These are phyloP conservation scores for Lachancea thermotolerans DNA, from an alignment of 805 yeast species.

Conservation along the genomic window DNA sequence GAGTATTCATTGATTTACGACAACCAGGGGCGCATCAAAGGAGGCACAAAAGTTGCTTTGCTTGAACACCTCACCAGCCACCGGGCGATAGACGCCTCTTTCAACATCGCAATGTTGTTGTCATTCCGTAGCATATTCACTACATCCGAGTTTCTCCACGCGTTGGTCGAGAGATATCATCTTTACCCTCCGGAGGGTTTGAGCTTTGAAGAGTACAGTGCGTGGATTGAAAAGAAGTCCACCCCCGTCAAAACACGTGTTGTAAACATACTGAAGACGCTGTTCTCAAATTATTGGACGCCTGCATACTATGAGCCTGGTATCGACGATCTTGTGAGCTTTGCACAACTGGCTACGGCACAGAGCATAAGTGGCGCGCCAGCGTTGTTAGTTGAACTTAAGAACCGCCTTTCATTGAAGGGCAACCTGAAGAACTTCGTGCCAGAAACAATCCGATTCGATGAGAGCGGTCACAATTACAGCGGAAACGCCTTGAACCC, in stretches of 20 bases:
- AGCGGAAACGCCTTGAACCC: background rate
- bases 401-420: constrained; percentile 8
- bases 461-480: constrained; percentile 2
- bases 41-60: constrained; percentile 75
- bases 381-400: constrained; percentile 3
- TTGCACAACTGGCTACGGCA: constrained; percentile 35
- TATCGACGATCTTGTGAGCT: constrained; percentile 32
- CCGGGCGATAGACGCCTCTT: constrained; percentile 51
- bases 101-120: constrained; percentile 61
- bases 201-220: constrained; percentile 69
- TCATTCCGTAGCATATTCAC: constrained; percentile 72
- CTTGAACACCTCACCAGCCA: constrained; percentile 78
- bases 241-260: constrained; percentile 61
- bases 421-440: constrained; percentile 8
- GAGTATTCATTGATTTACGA: constrained; percentile 56
- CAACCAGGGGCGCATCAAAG: constrained; percentile 64
- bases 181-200: constrained; percentile 82
- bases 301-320: constrained; percentile 48
- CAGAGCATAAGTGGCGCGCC: constrained; percentile 40
- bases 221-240: constrained; percentile 69
- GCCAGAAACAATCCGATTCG: constrained; percentile 5
- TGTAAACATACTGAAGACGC: constrained; percentile 55
- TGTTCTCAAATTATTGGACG: constrained; percentile 68
- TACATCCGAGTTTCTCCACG: constrained; percentile 52
- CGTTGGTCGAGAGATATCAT: constrained; percentile 58